Conservation (phyloP, 225 moss, liverwort and hornwort species). For the Sphagnum contortum region DNA sequence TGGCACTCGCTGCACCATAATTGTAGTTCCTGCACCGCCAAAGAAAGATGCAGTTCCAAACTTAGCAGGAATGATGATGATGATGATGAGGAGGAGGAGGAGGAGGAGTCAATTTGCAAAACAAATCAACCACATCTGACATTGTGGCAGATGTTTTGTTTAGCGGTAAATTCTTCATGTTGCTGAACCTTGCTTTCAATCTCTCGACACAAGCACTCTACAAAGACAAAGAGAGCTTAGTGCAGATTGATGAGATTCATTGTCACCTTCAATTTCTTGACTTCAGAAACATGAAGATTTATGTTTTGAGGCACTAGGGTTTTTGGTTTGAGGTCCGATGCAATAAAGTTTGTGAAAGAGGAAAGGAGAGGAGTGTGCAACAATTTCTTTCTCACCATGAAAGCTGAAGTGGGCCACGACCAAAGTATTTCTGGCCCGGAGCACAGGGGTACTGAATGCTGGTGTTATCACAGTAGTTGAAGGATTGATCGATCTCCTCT, state of each 20-base stretch:
- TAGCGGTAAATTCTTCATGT: too few species aligned
- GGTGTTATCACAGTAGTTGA: slow-evolving; percentile 38
- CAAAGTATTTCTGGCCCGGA: slow-evolving; percentile 25
- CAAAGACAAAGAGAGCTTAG: too few species aligned
- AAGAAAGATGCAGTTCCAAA: neutral
- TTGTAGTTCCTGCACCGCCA: slow-evolving; percentile 31
- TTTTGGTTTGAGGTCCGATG: too few species aligned
- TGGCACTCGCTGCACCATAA: slow-evolving; percentile 25
- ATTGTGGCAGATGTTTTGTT: too few species aligned
- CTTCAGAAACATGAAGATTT: neutral
- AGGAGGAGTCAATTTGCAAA: neutral
- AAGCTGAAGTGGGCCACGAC: slow-evolving; percentile 39
- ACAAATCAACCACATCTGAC: neutral
- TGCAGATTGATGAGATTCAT: too few species aligned
- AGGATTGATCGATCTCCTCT: slow-evolving; percentile 58
- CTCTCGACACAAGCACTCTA: too few species aligned
- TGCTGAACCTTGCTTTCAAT: too few species aligned
- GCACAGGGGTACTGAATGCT: slow-evolving; percentile 29
- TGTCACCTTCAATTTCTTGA: neutral
- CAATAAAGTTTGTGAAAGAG: too few species aligned
- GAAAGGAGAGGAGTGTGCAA: too few species aligned
- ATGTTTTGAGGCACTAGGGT: too few species aligned
- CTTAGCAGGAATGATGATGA: neutral
- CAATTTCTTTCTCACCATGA: slow-evolving; percentile 17
- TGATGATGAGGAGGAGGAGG: neutral